Percentiles rank a stretch among this genome's conserved stretches.
phyloP scores from a whole-genome alignment of 2,329 filamentous ascomycete genomes.

The Monosporascus cannonballus region DNA sequence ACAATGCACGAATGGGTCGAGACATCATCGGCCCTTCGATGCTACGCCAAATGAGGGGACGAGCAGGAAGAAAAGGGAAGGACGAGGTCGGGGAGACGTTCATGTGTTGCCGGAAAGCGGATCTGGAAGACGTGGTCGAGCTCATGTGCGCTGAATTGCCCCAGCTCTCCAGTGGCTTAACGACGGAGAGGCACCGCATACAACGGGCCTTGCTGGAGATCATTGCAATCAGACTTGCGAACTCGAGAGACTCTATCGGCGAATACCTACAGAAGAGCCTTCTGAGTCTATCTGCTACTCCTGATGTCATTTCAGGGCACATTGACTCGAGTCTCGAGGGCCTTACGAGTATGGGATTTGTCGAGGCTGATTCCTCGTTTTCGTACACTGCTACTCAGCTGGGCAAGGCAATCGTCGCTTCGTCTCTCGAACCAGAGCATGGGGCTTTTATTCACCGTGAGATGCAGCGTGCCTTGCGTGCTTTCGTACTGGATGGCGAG shows the following conservation, averaged over 20 bases:
- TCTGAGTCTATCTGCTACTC: conserved; percentile 51
- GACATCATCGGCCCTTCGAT: conserved; percentile 73
- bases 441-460: conserved; percentile 68
- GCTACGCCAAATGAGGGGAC: conserved; percentile 74
- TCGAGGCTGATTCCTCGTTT: conserved; percentile 42
- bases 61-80: conserved; percentile 73
- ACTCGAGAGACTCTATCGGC: conserved; percentile 55
- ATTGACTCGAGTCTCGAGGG: conserved; percentile 55
- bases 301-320: conserved; percentile 42
- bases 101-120: conserved; percentile 62
- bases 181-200: conserved; percentile 60
- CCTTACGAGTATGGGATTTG: conserved; percentile 48
- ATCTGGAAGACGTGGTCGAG: conserved; percentile 63
- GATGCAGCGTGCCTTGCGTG: conserved; percentile 58
- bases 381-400: conserved; percentile 58
- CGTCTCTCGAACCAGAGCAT: conserved; percentile 67
- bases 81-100: conserved; percentile 74
- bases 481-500: conserved; percentile 75
- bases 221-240: conserved; percentile 62
- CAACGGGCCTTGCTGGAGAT: conserved; percentile 69
- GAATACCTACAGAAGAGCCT: conserved; percentile 66
- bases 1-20: conserved; percentile 69
- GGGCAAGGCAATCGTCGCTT: conserved; percentile 65
- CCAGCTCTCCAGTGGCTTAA: conserved; percentile 61
- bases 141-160: conserved; percentile 69